These are phyloP conservation scores for Arachnomyces sp. DNA, from an alignment of 2,329 filamentous ascomycete species.

Conservation along the genomic window DNA sequence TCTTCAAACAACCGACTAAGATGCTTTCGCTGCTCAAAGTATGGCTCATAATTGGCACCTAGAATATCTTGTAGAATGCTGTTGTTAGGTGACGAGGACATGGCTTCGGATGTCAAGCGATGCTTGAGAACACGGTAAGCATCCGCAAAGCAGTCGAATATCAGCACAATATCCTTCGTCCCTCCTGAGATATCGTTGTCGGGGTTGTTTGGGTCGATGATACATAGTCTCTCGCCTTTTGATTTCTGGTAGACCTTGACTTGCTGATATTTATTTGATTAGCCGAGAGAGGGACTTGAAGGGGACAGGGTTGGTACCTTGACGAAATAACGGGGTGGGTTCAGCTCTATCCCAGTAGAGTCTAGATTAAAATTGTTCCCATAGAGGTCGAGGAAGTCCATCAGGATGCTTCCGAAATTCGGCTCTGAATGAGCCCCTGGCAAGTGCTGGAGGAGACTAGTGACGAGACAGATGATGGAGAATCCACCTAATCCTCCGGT, in stretches of 20 bases:
- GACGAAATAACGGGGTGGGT: conserved; percentile 63
- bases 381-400: conserved; percentile 85
- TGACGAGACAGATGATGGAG: conserved; percentile 85
- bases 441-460: conserved; percentile 76
- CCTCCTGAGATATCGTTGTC: conserved; percentile 87
- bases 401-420: conserved; percentile 69
- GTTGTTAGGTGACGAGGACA: conserved; percentile 13
- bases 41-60: conserved; percentile 69
- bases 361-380: conserved; percentile 70
- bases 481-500: conserved; percentile 90
- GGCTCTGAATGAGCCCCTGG: conserved; percentile 59
- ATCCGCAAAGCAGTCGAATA: conserved; percentile 61
- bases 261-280: conserved; percentile 5
- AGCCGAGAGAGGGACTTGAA: conserved; percentile 7
- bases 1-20: conserved; percentile 47
- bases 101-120: conserved; percentile 41
- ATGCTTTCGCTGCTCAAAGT: conserved; percentile 59
- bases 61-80: conserved; percentile 67
- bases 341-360: conserved; percentile 63
- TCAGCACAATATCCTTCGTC: conserved; percentile 59
- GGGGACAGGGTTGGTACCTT: conserved; percentile 53
- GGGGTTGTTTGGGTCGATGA: conserved; percentile 82
- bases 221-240: conserved; percentile 63
- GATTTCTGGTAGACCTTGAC: conserved; percentile 43
- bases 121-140: conserved; percentile 52